Conservation (phyloP, 805 yeast species). For the Metschnikowia colocasiae region DNA sequence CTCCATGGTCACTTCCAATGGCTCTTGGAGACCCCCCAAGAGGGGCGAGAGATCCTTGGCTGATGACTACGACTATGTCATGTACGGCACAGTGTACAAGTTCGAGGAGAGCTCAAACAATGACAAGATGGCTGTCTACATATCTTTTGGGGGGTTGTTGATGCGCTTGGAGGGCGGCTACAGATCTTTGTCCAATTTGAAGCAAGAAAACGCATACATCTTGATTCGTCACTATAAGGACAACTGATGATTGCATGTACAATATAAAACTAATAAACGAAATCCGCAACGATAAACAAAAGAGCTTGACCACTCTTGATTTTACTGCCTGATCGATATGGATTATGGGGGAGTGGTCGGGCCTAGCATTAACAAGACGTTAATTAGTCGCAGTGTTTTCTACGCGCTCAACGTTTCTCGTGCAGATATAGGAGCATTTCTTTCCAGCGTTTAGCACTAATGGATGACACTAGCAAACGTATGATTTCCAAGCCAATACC, state of each 20-base stretch:
- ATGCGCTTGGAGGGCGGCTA: constrained; percentile 94
- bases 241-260: constrained; percentile 16
- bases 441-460: neutral
- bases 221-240: constrained; percentile 71
- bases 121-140: constrained; percentile 79
- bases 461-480: constrained; percentile 23
- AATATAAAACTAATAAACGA: constrained; percentile 9
- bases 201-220: constrained; percentile 91
- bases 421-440: neutral
- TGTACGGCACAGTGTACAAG: constrained; percentile 97
- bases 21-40: constrained; percentile 82
- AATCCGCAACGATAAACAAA: neutral
- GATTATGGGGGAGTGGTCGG: neutral
- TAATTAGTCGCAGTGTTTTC: neutral
- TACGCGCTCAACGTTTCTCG: neutral
- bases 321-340: neutral
- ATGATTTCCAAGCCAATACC: constrained; percentile 4
- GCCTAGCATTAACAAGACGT: neutral
- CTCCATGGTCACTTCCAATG: constrained; percentile 45
- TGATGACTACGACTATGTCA: constrained; percentile 96
- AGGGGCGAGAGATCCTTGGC: constrained; percentile 82
- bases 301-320: neutral
- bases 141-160: constrained; percentile 92
- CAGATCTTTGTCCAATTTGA: constrained; percentile 79
- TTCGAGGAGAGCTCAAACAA: constrained; percentile 77